These are phyloP conservation scores for Filobasidium wieringae DNA, from an alignment of 768 basidiomycete genomes.

Conservation along the genomic window DNA sequence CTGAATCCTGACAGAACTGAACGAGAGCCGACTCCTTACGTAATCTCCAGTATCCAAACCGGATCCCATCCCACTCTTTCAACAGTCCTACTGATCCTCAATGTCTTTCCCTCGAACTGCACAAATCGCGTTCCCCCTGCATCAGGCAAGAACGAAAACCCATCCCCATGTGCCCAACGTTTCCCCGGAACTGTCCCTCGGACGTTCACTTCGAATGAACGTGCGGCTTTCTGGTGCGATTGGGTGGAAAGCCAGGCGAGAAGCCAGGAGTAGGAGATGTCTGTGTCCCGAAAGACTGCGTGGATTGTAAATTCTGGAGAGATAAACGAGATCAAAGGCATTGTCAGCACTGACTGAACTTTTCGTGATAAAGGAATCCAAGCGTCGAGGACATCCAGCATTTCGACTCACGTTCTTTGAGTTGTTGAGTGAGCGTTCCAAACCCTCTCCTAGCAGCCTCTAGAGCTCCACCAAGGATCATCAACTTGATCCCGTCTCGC, in stretches of 20 bases:
- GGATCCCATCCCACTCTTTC: constrained; percentile 9
- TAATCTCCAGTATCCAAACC: background rate
- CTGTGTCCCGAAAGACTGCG: constrained; percentile 6
- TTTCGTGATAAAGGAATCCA: background rate
- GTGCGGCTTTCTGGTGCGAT: background rate
- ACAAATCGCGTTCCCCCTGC: background rate
- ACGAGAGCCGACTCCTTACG: background rate
- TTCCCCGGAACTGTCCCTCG: background rate
- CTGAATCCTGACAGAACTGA: background rate
- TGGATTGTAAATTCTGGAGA: constrained; percentile 4
- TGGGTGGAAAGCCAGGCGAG: constrained; percentile 7
- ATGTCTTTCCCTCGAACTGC: constrained; percentile 3
- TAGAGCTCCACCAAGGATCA: constrained; percentile 7
- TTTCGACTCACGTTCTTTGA: background rate
- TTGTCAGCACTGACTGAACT: background rate
- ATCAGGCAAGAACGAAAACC: background rate
- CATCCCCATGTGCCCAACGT: background rate
- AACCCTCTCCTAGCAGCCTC: constrained; percentile 7
- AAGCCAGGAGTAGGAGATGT: constrained; percentile 12
- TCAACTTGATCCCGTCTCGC: constrained; percentile 9
- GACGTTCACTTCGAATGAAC: background rate
- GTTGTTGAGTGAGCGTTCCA: background rate
- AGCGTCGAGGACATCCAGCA: background rate
- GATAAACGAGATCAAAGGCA: no score
- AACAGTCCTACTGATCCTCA: background rate